Base-by-base conservation (phyloP, 2,329 filamentous ascomycete species). In the Beauveria bassiana region DNA sequence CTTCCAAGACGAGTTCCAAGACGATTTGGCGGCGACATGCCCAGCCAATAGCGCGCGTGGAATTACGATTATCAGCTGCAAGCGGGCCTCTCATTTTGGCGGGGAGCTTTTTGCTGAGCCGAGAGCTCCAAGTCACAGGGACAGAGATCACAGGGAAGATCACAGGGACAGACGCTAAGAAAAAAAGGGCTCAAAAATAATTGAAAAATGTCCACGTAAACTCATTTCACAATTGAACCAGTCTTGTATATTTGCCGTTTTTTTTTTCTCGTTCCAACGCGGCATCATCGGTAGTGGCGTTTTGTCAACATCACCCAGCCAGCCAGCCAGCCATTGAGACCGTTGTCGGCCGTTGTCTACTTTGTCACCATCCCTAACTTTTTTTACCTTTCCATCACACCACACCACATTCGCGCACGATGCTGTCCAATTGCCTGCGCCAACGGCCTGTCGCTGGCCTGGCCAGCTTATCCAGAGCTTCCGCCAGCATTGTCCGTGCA, bases 131-230 rank as follows among this genome's bases (percentile, higher is more conserved):
- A 59, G 50, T 54, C 59, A 61, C 59, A 61, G 50, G 59, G 51
- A 61, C 52, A 47, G 46, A 59, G 62, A 70, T 72, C 69, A 72
- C 71, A 73, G 70, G 70, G 70, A 70, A 71, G 67, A 71, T 69
- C 69, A 74, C 71, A 73, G 70, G 70, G 69, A 67, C 64, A 65
- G 63, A 68, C 51, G 53, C 63, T 34, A 63, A 55, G 54, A 66
- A 67, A 68, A 22, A 66, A 66, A 67, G 66, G 64, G 24, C 24
- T 34, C 9, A 8, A 47, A 60, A 60, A 42, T 16, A 49, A 45
- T 20, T 9, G 14, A 40, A 26, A 42, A 38, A 16, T 38, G 34
- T 38, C 14, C 34, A 38, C 34, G 34, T 38, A 38, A 38, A 38
- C 34, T 38, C 14, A 38, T 14, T 38, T 38, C 34, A 38, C 34